Evolutionary conservation across 169 alveolate species (phyloP).

Genomic region (Amoebophrya sp.): DNA sequence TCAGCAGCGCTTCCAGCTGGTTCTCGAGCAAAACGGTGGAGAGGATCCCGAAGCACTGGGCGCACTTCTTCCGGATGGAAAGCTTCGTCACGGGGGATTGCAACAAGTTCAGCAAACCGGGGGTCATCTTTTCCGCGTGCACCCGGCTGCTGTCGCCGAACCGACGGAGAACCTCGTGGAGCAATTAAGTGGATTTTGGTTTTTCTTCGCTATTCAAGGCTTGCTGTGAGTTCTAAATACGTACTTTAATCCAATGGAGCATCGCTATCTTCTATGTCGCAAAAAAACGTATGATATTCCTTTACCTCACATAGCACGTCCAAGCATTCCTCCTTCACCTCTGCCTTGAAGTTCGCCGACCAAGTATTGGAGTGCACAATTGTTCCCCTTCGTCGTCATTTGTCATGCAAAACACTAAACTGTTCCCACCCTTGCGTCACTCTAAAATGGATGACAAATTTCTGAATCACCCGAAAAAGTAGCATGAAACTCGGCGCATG

Average conservation of each 20-base stretch:
- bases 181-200: constrained; percentile 56
- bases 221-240: no score
- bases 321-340: neutral
- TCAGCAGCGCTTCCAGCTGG: constrained; percentile 47
- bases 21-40: constrained; percentile 50
- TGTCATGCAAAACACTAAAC: no score
- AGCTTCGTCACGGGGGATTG: constrained; percentile 26
- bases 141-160: constrained; percentile 45
- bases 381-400: no score
- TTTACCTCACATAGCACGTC: neutral
- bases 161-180: constrained; percentile 54
- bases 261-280: no score
- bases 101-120: constrained; percentile 44
- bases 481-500: no score
- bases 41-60: constrained; percentile 55
- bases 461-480: no score
- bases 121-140: constrained; percentile 44
- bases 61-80: constrained; percentile 52
- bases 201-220: constrained; percentile 39
- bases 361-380: no score
- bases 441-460: no score
- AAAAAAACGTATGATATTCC: no score
- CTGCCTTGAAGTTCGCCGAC: neutral
- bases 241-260: no score
- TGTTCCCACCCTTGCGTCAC: no score